Base-by-base conservation (phyloP, 106 monocot genomes). In the Acorus gramineus region DNA sequence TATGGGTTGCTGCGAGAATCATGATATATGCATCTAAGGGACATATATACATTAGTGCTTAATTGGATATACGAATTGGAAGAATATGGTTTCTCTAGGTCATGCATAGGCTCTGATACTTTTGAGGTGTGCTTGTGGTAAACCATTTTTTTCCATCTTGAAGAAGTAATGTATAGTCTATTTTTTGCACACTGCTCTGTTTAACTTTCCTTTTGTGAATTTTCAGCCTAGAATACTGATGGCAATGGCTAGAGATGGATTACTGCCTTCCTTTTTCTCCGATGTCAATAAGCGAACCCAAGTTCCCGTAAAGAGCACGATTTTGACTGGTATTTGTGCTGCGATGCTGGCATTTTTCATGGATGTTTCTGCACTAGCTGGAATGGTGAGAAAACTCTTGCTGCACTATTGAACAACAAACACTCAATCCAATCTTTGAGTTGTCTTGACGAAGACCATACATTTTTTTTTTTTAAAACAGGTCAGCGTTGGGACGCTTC, bases 401-500 rank as follows among this genome's bases (percentile, higher is more conserved):
- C 28, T 28, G 28, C 28, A 28, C 28, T 28, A 28, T 28, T 28
- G 28, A 28, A 28, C 28, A 28, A 28, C 28, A 28, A 28, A 28
- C 28, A 28, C 28, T 28, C 0, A 28, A 28, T 28, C 28, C 28
- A 28, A 64, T 51, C 42, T 46, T 0, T 66, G 28, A 53, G 28
- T 28, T 28, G 28, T 28, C 28, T 28, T 28, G 28, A 28, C 28
- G 28, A 28, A 28, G 28, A 28, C 28, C 1, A 28, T 28, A 28
- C 28, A 28, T 28, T 0, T 28, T 0, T 28, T 56, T 5, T 55
- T 6, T 56, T 74, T 68, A 49, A 4, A 77, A 67, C 80, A 93
- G 93, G 93, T 96, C 45, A 96, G 96, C 70, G 91, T 96, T 50
- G 96, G 96, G 11, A 96, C 96, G 47, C 96, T 96, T 69, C 91